phyloP scores from a whole-genome alignment of 208 protist species.

The Acanthamoeba rhysodes region DNA sequence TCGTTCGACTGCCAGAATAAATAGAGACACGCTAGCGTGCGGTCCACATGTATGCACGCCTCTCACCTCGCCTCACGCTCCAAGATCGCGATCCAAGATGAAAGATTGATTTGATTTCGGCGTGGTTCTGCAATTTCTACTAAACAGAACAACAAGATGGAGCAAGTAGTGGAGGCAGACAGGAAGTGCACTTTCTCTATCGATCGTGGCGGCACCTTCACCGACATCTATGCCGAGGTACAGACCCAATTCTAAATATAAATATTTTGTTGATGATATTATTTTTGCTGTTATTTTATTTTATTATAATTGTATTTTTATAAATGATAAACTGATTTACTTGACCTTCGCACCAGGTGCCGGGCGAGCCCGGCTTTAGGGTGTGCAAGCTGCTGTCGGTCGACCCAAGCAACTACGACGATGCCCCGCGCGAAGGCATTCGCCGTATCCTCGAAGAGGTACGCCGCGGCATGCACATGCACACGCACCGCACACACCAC shows the following conservation, averaged over 20 bases:
- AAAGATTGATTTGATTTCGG: too few species aligned
- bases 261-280: background rate
- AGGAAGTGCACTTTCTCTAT: conserved; percentile 91
- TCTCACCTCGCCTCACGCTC: too few species aligned
- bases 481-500: too few species aligned
- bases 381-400: conserved; percentile 96
- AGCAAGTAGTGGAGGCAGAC: background rate
- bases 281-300: background rate
- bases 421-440: conserved; percentile 97
- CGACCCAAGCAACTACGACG: conserved; percentile 95
- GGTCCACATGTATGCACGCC: too few species aligned
- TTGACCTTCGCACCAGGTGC: conserved; percentile 7
- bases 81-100: too few species aligned
- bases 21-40: too few species aligned
- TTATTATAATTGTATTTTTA: too few species aligned
- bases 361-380: conserved; percentile 60
- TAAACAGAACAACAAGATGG: background rate
- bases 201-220: conserved; percentile 97
- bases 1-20: too few species aligned
- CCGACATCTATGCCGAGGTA: conserved; percentile 92
- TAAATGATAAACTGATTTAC: too few species aligned
- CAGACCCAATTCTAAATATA: background rate
- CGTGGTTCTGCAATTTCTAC: too few species aligned
- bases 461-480: background rate
- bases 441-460: conserved; percentile 92